phyloP scores from a whole-genome alignment of 2,329 filamentous ascomycete species.

The Curvularia hawaiiensis region DNA sequence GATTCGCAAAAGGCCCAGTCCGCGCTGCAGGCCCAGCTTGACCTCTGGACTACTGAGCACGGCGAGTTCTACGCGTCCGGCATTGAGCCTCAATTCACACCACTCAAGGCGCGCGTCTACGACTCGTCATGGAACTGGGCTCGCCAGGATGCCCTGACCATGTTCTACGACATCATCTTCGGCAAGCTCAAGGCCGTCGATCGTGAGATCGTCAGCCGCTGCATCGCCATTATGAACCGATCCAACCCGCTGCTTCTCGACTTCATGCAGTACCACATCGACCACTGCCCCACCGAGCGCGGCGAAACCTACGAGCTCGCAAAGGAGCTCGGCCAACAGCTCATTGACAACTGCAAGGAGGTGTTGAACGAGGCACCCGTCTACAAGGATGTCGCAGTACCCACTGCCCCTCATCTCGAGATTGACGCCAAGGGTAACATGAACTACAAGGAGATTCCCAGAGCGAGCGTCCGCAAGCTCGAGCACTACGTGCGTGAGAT shows the following conservation, averaged over 20 bases:
- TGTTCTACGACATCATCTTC: constrained; percentile 99
- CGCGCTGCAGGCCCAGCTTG: constrained; percentile 88
- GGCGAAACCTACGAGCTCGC: constrained; percentile 98
- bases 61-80: constrained; percentile 95
- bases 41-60: constrained; percentile 94
- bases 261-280: constrained; percentile 99
- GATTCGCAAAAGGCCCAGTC: constrained; percentile 83
- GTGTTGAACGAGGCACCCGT: constrained; percentile 82
- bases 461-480: constrained; percentile 89
- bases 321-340: constrained; percentile 88
- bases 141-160: constrained; percentile 92
- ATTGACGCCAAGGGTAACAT: constrained; percentile 92
- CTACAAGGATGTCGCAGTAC: constrained; percentile 94
- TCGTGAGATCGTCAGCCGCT: constrained; percentile 97
- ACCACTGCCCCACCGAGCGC: constrained; percentile 95
- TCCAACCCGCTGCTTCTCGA: constrained; percentile 94
- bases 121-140: constrained; percentile 99
- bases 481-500: constrained; percentile 99
- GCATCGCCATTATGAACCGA: constrained; percentile 99
- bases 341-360: constrained; percentile 97
- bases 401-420: constrained; percentile 90
- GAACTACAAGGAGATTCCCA: constrained; percentile 85
- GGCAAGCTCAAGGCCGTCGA: constrained; percentile 91
- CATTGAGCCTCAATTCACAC: constrained; percentile 91
- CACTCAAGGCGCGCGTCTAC: constrained; percentile 93